phyloP scores from a whole-genome alignment of 2,329 filamentous ascomycete genomes.

The Talaromyces amestolkiae region DNA sequence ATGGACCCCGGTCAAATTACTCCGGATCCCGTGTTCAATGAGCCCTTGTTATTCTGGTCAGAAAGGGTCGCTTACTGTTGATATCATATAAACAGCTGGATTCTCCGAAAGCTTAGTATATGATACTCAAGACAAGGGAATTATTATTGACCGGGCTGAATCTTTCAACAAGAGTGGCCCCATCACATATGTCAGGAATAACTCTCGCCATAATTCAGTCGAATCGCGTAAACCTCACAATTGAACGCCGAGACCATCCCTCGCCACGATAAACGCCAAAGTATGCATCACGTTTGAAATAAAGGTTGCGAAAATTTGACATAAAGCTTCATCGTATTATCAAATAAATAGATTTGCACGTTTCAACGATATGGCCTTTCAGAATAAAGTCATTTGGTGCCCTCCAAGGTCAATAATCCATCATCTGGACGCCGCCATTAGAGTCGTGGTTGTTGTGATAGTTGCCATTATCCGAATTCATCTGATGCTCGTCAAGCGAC shows the following conservation, averaged over 20 bases:
- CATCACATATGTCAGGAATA: background rate
- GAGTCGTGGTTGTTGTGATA: conserved; percentile 22
- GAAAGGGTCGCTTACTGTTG: background rate
- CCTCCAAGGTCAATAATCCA: conserved; percentile 38
- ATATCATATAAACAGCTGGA: background rate
- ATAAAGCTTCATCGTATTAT: conserved; percentile 6
- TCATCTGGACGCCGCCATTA: conserved; percentile 27
- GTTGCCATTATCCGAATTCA: conserved; percentile 33
- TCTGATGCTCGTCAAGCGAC: conserved; percentile 62
- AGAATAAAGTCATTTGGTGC: background rate
- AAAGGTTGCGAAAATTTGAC: background rate
- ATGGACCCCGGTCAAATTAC: background rate
- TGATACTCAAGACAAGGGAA: background rate
- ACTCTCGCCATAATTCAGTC: background rate
- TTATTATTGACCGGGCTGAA: background rate
- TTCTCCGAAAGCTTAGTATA: background rate
- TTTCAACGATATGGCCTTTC: background rate
- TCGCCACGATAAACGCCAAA: conserved; percentile 5
- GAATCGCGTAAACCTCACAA: background rate
- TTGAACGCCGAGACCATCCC: conserved; percentile 2
- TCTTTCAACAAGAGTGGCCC: background rate
- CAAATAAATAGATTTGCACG: background rate
- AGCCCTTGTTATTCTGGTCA: background rate
- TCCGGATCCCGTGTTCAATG: background rate
- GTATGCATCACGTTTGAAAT: background rate